Percentiles rank a stretch among this genome's conserved stretches.
Evolutionary conservation across 257 asterid genomes (phyloP).

Genomic region (Gentiana straminea): DNA sequence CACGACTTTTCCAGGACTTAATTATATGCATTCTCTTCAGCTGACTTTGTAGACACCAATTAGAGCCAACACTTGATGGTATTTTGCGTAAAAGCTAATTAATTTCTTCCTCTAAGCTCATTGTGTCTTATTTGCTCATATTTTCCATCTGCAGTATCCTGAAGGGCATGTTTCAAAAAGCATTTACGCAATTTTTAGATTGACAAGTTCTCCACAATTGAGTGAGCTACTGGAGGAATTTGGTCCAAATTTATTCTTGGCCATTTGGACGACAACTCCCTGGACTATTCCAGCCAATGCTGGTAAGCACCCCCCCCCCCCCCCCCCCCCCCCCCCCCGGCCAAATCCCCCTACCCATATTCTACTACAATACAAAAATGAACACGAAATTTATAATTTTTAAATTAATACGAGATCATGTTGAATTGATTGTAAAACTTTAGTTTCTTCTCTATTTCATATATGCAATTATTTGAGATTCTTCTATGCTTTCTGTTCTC

Average conservation of each 20-base stretch:
- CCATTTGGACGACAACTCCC: slow-evolving; percentile 98
- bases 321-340: no score
- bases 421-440: no score
- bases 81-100: neutral
- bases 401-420: no score
- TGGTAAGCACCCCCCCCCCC: slow-evolving; percentile 30
- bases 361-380: no score
- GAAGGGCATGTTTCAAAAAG: slow-evolving; percentile 96
- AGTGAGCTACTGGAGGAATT: slow-evolving; percentile 47
- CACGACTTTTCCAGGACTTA: neutral
- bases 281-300: slow-evolving; percentile 99
- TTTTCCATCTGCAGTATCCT: slow-evolving; percentile 60
- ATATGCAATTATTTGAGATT: neutral
- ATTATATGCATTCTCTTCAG: neutral
- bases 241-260: slow-evolving; percentile 65
- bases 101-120: neutral
- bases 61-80: neutral
- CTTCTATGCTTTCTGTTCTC: no score
- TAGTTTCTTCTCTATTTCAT: neutral
- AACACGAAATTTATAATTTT: no score
- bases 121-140: slow-evolving; percentile 11
- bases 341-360: no score
- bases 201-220: slow-evolving; percentile 46
- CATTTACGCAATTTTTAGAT: slow-evolving; percentile 68
- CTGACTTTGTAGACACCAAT: neutral